These are phyloP conservation scores for Pseudogymnoascus verrucosus DNA, from an alignment of 2,329 filamentous ascomycete genomes.

Conservation along the genomic window DNA sequence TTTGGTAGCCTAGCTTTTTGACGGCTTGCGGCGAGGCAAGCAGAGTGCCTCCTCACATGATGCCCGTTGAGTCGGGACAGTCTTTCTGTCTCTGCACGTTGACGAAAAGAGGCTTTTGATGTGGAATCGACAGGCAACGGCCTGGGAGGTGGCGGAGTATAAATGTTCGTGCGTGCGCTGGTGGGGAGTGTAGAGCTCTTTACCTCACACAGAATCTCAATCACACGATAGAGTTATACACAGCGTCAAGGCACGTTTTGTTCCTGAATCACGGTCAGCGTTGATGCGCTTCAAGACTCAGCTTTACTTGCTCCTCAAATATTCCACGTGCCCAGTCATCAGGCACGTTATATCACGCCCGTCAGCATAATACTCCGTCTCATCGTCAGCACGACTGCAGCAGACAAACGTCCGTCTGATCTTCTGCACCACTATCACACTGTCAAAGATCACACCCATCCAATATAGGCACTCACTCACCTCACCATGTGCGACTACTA, in stretches of 20 bases:
- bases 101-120: background rate
- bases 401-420: background rate
- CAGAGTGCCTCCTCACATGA: background rate
- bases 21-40: background rate
- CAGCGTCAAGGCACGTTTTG: background rate
- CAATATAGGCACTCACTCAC: background rate
- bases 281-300: background rate
- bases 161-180: background rate
- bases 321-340: background rate
- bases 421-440: background rate
- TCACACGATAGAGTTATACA: background rate
- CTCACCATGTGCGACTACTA: conserved; percentile 8
- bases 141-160: background rate
- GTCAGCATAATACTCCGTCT: background rate
- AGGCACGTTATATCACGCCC: background rate
- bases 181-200: background rate
- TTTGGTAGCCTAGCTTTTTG: conserved; percentile 1
- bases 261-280: background rate
- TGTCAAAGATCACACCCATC: background rate
- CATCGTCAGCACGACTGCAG: background rate
- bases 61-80: background rate
- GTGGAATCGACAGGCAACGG: background rate
- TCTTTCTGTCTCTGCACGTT: background rate
- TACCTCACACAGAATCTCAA: conserved; percentile 3
- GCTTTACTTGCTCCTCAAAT: background rate